phyloP scores from a whole-genome alignment of 1,139 yeast species.

The Candida sp. region DNA sequence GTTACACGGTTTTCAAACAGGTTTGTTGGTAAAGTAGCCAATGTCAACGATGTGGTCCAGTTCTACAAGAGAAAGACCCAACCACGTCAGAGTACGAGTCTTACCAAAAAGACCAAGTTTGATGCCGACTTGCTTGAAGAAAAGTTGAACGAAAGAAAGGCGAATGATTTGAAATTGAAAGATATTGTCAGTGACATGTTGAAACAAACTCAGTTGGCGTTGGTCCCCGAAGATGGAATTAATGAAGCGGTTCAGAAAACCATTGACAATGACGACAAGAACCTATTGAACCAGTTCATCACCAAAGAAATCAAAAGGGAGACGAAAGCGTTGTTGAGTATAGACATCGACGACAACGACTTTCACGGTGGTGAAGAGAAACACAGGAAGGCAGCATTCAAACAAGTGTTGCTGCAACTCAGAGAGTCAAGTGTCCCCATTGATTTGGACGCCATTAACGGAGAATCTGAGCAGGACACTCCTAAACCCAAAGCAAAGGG shows the following conservation, averaged over 20 bases:
- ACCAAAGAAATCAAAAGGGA: conserved; percentile 69
- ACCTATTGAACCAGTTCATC: conserved; percentile 69
- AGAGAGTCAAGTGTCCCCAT: conserved; percentile 19
- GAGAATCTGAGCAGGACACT: background rate
- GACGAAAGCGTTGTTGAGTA: conserved; percentile 54
- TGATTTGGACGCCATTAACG: conserved; percentile 3
- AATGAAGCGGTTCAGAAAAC: conserved; percentile 73
- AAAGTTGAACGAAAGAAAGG: conserved; percentile 18
- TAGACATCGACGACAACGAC: conserved; percentile 40
- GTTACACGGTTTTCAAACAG: conserved; percentile 87
- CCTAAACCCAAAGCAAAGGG: conserved; percentile 4
- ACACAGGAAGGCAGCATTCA: conserved; percentile 32
- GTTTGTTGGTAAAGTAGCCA: conserved; percentile 92
- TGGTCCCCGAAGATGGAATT: conserved; percentile 80
- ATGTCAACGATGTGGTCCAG: conserved; percentile 81
- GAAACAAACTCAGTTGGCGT: conserved; percentile 62
- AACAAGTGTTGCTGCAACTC: conserved; percentile 28
- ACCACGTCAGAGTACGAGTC: conserved; percentile 5
- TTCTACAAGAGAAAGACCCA: conserved; percentile 56
- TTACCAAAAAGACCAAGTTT: conserved; percentile 24
- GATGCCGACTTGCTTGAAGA: conserved; percentile 25
- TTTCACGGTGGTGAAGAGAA: conserved; percentile 33
- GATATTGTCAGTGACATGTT: conserved; percentile 58
- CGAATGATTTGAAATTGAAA: conserved; percentile 20
- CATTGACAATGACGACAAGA: conserved; percentile 84